Evolutionary conservation across 345 rosid genomes (phyloP).

Genomic region (Gossypioides kirkii): DNA sequence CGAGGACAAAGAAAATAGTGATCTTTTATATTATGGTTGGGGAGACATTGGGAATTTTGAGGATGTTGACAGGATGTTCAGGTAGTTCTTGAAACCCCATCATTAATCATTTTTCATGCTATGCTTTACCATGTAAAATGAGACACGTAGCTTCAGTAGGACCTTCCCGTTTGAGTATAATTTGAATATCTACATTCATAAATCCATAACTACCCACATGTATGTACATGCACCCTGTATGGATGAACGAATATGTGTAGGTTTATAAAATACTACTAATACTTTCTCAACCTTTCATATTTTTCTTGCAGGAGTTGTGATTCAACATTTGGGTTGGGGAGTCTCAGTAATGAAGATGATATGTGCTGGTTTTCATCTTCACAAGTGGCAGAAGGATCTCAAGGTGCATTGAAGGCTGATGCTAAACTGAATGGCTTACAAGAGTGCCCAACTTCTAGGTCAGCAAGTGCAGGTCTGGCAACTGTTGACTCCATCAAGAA

Average conservation of each 20-base stretch:
- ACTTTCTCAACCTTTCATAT: not conserved
- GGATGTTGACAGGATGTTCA: slow-evolving; percentile 88
- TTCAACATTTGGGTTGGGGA: slow-evolving; percentile 65
- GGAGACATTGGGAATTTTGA: slow-evolving; percentile 82
- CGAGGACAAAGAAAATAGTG: slow-evolving; percentile 56
- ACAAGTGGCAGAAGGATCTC: slow-evolving; percentile 47
- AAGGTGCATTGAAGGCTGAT: slow-evolving; percentile 38
- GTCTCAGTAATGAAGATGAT: slow-evolving; percentile 57
- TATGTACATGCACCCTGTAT: not conserved
- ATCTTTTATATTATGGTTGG: slow-evolving; percentile 68
- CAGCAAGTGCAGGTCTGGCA: slow-evolving; percentile 30
- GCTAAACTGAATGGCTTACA: slow-evolving; percentile 32
- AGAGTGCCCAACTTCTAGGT: slow-evolving; percentile 36
- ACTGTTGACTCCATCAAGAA: slow-evolving; percentile 29
- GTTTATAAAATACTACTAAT: not conserved
- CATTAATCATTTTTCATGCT: not conserved
- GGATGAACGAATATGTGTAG: not conserved
- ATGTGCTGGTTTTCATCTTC: slow-evolving; percentile 68
- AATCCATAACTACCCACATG: not conserved
- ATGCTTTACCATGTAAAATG: not conserved
- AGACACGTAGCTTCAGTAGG: not conserved
- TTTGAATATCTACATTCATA: not conserved
- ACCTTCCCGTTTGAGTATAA: not conserved
- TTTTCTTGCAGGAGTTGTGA: slow-evolving; percentile 52
- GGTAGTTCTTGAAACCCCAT: slow-evolving; percentile 36